A percentile compares a stretch with the other conserved stretches of the same genome.
Conservation (phyloP, 2,329 filamentous ascomycete species). For the Hyphodiscus sp. region DNA sequence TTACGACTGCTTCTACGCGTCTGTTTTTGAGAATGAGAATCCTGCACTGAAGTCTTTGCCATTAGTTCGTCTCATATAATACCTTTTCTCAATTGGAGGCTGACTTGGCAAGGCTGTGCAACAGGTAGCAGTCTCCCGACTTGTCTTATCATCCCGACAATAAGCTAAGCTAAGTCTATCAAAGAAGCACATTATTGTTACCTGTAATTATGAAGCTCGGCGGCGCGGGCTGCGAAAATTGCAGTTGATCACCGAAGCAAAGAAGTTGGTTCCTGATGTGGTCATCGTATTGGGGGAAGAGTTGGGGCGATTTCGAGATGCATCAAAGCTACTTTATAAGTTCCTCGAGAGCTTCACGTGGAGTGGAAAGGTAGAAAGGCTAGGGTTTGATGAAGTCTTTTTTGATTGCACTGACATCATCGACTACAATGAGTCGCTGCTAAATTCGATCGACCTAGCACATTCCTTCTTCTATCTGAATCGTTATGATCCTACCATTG, state of each 20-base stretch:
- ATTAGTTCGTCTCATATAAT: conserved; percentile 59
- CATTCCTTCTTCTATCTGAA: conserved; percentile 77
- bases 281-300: conserved; percentile 85
- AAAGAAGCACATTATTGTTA: conserved; percentile 61
- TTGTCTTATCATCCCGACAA: not conserved
- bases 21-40: conserved; percentile 73
- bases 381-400: conserved; percentile 85
- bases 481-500: conserved; percentile 64
- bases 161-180: conserved; percentile 41
- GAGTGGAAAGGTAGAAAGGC: conserved; percentile 69
- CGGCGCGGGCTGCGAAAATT: conserved; percentile 70
- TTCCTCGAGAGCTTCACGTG: conserved; percentile 70
- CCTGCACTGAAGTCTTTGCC: conserved; percentile 66
- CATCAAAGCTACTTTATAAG: conserved; percentile 71
- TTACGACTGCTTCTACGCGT: conserved; percentile 92
- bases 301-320: conserved; percentile 75
- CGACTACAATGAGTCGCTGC: conserved; percentile 66
- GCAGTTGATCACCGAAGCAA: conserved; percentile 78
- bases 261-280: conserved; percentile 71
- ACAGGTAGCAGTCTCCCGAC: conserved; percentile 19
- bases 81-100: conserved; percentile 4
- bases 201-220: conserved; percentile 90
- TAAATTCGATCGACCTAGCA: conserved; percentile 59
- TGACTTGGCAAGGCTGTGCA: conserved; percentile 27
- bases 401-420: conserved; percentile 75